A percentile compares a stretch with the other conserved stretches of the same genome.
Evolutionary conservation across 257 asterid genomes (phyloP).

Genomic region (Lithospermum erythrorhizon): DNA sequence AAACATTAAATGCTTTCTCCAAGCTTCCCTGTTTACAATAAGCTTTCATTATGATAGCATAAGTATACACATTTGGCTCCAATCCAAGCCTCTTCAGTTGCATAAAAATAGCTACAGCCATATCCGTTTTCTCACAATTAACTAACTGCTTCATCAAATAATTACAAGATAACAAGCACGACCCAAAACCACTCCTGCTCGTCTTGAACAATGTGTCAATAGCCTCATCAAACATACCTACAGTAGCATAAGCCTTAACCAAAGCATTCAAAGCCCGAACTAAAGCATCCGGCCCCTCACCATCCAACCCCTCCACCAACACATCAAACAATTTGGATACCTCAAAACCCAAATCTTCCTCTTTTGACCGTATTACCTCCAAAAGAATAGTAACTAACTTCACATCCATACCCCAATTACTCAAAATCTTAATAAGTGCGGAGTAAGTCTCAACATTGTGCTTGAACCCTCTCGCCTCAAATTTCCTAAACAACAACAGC

Average conservation of each 20-base stretch:
- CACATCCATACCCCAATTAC: conserved; percentile 40
- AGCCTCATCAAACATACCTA: conserved; percentile 70
- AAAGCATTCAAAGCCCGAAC: conserved; percentile 43
- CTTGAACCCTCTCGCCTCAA: conserved; percentile 36
- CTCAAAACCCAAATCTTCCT: conserved; percentile 32
- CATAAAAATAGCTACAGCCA: conserved; percentile 39
- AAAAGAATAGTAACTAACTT: conserved; percentile 42
- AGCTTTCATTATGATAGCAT: conserved; percentile 62
- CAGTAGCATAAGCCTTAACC: conserved; percentile 42
- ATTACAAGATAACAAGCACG: conserved; percentile 48
- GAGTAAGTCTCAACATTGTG: conserved; percentile 42
- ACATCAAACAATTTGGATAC: conserved; percentile 51
- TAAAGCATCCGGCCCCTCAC: conserved; percentile 30
- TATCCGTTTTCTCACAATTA: conserved; percentile 37
- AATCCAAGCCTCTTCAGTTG: conserved; percentile 41
- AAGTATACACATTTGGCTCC: conserved; percentile 62
- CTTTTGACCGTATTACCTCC: conserved; percentile 33
- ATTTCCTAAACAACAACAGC: conserved; percentile 29
- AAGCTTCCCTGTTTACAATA: conserved; percentile 37
- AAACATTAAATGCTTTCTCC: conserved; percentile 41
- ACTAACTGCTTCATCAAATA: conserved; percentile 54
- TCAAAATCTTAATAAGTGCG: conserved; percentile 54
- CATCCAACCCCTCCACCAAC: conserved; percentile 39
- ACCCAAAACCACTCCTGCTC: conserved; percentile 33
- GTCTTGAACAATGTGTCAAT: conserved; percentile 30